Evolutionary conservation across 1,284 basidiomycete genomes (phyloP).

Genomic region (Puccinia sorghi): DNA sequence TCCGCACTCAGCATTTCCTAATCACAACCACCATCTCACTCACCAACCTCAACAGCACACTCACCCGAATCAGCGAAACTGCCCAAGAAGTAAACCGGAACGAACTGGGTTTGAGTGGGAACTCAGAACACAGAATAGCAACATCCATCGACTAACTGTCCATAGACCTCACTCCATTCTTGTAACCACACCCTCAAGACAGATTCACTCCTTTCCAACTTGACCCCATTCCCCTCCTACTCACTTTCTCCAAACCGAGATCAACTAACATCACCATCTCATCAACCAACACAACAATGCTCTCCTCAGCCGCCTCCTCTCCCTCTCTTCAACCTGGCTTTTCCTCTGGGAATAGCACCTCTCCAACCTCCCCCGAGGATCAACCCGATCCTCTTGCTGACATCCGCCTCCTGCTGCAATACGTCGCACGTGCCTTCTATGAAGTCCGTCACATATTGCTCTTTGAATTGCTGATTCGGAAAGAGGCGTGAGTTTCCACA

Average conservation of each 20-base stretch:
- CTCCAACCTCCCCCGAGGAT: slow-evolving; percentile 24
- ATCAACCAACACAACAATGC: neutral
- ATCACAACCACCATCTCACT: neutral
- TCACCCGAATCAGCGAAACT: neutral
- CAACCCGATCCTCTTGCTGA: slow-evolving; percentile 39
- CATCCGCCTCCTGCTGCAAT: slow-evolving; percentile 68
- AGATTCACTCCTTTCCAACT: neutral
- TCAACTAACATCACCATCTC: neutral
- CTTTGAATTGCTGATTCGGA: slow-evolving; percentile 82
- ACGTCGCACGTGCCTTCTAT: slow-evolving; percentile 91
- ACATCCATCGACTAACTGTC: neutral
- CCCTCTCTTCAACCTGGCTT: slow-evolving; percentile 36
- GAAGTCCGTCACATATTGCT: slow-evolving; percentile 87
- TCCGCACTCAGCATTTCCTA: neutral
- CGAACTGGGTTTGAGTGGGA: neutral
- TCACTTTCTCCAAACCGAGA: neutral
- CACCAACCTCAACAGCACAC: neutral
- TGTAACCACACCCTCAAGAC: neutral
- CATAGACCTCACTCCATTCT: neutral
- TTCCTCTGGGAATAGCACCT: slow-evolving; percentile 18
- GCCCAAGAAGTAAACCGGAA: neutral
- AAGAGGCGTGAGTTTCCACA: slow-evolving; percentile 49
- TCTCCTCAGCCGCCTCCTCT: slow-evolving; percentile 35
- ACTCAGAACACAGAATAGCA: neutral
- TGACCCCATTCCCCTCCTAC: neutral